A percentile compares a stretch with the other conserved stretches of the same genome.
Conservation (phyloP, 2,329 filamentous ascomycete genomes). For the Emericellopsis atlantica region DNA sequence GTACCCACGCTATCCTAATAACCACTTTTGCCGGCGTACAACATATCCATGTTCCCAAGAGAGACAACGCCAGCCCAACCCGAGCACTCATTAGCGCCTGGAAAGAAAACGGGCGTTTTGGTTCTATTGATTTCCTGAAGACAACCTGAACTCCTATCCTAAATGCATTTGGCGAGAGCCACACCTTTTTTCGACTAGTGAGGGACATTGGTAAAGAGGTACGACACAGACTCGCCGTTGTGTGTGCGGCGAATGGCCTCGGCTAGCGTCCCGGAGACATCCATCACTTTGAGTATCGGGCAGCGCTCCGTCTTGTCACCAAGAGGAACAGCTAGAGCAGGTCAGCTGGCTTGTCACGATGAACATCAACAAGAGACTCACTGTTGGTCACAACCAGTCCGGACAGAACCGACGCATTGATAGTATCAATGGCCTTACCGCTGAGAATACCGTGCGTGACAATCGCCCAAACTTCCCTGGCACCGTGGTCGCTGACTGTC, state of each 20-base stretch:
- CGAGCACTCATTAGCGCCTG: too few relatives aligned
- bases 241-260: conserved; percentile 57
- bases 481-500: conserved; percentile 76
- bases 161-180: too few relatives aligned
- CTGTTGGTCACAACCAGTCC: conserved; percentile 84
- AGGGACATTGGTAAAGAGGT: conserved; percentile 56
- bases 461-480: conserved; percentile 81
- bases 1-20: too few relatives aligned
- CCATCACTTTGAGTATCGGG: conserved; percentile 75
- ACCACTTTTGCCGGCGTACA: too few relatives aligned
- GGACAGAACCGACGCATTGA: conserved; percentile 66
- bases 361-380: conserved; percentile 10
- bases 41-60: too few relatives aligned
- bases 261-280: conserved; percentile 76
- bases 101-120: too few relatives aligned
- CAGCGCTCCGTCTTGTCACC: conserved; percentile 70
- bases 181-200: conserved; percentile 16
- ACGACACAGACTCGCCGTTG: conserved; percentile 53
- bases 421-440: conserved; percentile 74
- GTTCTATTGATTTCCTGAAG: too few relatives aligned
- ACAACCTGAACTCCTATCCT: too few relatives aligned
- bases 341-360: background rate
- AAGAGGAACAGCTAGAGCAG: conserved; percentile 16
- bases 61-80: too few relatives aligned
- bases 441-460: conserved; percentile 90